Evolutionary conservation across 148 eudicot genomes (phyloP).

Genomic region (Vaccinium darrowii): DNA sequence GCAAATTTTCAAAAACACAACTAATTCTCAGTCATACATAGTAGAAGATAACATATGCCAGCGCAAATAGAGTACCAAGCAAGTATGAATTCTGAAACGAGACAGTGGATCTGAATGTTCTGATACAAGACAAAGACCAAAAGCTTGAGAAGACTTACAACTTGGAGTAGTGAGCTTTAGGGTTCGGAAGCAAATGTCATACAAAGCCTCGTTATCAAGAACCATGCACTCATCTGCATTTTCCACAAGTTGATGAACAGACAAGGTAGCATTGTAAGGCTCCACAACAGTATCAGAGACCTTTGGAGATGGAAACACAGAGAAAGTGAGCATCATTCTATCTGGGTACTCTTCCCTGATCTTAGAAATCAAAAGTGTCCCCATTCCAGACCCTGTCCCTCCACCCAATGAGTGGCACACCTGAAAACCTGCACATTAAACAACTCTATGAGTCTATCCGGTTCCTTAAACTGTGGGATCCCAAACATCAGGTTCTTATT

Average conservation of each 20-base stretch:
- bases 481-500: too few species aligned
- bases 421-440: slow-evolving; percentile 55
- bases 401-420: slow-evolving; percentile 77
- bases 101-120: not conserved
- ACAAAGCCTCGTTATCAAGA: slow-evolving; percentile 77
- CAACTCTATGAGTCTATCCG: not conserved
- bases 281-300: slow-evolving; percentile 77
- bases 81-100: not conserved
- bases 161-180: slow-evolving; percentile 80
- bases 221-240: slow-evolving; percentile 90
- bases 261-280: slow-evolving; percentile 73
- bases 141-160: slow-evolving; percentile 42
- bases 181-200: slow-evolving; percentile 76
- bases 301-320: slow-evolving; percentile 74
- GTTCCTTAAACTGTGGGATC: not conserved
- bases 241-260: slow-evolving; percentile 79
- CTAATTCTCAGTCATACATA: not conserved
- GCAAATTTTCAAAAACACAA: not conserved
- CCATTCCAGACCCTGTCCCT: slow-evolving; percentile 81
- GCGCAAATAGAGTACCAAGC: not conserved
- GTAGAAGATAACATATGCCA: not conserved
- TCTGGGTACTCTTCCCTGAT: slow-evolving; percentile 79
- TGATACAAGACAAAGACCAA: not conserved
- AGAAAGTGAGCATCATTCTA: slow-evolving; percentile 79
- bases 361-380: slow-evolving; percentile 67